Evolutionary conservation across 306 rosid species (phyloP).

Genomic region (Ormosia emarginata): DNA sequence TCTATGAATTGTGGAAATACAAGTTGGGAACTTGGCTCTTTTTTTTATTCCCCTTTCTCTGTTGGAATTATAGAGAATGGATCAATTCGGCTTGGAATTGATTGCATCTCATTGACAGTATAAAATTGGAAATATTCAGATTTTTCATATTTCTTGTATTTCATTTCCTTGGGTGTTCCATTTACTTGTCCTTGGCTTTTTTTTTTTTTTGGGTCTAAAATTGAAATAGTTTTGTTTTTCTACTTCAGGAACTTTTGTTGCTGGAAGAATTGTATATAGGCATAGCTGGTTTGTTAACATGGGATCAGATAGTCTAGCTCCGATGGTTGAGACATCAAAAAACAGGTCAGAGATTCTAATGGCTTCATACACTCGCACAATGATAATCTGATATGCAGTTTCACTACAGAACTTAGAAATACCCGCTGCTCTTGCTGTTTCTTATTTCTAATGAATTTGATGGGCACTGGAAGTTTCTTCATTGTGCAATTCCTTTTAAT

Average conservation of each 20-base stretch:
- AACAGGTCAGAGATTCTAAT: conserved; percentile 34
- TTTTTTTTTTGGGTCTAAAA: background rate
- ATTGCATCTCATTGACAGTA: background rate
- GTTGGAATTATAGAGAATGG: background rate
- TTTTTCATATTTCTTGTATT: background rate
- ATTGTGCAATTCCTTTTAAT: background rate
- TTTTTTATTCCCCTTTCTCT: background rate
- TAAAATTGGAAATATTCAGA: background rate
- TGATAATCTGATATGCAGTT: background rate
- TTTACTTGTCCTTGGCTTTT: background rate
- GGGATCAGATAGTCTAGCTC: conserved; percentile 54
- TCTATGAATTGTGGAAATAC: background rate
- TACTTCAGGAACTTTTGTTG: conserved; percentile 23
- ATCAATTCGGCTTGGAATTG: background rate
- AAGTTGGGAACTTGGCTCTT: background rate
- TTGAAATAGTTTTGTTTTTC: conserved; percentile 8
- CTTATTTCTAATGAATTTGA: background rate
- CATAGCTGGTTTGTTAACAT: conserved; percentile 26
- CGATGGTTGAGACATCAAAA: conserved; percentile 37
- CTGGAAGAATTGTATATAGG: background rate
- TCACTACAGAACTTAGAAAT: background rate
- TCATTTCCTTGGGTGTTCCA: background rate
- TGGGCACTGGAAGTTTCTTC: background rate
- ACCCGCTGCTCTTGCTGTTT: background rate
- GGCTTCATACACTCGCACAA: background rate